These are phyloP conservation scores for Chytriomyces hyalinus DNA, from an alignment of 192 early-diverging fungal species.

Conservation along the genomic window DNA sequence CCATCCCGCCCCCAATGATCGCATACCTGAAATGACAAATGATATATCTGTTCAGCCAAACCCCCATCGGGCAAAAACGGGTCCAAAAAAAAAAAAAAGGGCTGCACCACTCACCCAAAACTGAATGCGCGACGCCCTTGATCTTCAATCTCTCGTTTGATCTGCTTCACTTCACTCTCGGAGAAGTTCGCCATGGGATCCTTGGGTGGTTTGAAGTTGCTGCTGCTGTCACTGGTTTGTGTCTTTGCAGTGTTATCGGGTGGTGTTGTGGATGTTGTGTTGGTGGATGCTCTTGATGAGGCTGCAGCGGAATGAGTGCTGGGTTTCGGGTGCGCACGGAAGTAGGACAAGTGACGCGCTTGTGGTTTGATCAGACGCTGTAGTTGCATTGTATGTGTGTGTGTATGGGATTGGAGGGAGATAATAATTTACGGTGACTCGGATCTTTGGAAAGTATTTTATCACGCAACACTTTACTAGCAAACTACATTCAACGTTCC, in stretches of 20 bases:
- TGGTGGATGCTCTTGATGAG: background rate
- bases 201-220: conserved; percentile 4
- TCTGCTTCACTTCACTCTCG: conserved; percentile 21
- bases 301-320: background rate
- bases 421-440: too few species aligned
- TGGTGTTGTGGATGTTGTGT: background rate
- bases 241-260: background rate
- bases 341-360: conserved; percentile 4
- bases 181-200: conserved; percentile 29
- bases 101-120: background rate
- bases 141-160: conserved; percentile 30
- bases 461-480: too few species aligned
- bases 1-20: conserved; percentile 31
- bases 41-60: too few species aligned
- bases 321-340: conserved; percentile 17
- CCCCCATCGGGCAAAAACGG: too few species aligned
- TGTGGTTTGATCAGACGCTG: too few species aligned
- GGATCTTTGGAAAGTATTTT: too few species aligned
- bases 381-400: too few species aligned
- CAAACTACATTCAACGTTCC: too few species aligned
- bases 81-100: too few species aligned
- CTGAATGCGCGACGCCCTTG: conserved; percentile 5
- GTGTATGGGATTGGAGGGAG: too few species aligned
- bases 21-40: conserved; percentile 5
- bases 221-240: background rate